Base-by-base conservation (phyloP, 129 eudicot species). In the Arctium lappa region DNA sequence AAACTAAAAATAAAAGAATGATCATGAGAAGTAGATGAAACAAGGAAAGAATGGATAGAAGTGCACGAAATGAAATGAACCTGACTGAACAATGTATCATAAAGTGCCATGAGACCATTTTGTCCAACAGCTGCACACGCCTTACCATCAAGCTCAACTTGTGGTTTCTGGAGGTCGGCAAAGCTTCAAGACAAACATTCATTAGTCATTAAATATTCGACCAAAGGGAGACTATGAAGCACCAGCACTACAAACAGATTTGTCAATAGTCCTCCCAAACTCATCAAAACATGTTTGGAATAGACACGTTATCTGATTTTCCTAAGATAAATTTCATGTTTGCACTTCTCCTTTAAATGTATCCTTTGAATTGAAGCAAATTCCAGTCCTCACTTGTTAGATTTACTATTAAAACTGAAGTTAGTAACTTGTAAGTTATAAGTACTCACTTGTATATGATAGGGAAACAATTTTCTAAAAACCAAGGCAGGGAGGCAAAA, bases 121-220 rank as follows among this genome's bases (percentile, higher is more conserved):
- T 94, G 97, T 33, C 98, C 98, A 84, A 94, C 97, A 42, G 98
- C 98, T 39, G 98, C 98, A 87, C 98, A 94, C 32, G 98, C 97
- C 88, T 94, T 94, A 16, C 98, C 98, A 75, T 92, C 97, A 82
- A 92, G 97, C 88, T 94, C 98, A 60, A 83, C 86, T 86, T 94
- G 97, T 50, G 98, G 98, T 71, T 92, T 94, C 74, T 92, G 98
- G 77, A 94, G 98, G 85, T 94, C 98, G 22, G 97, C 97, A 75
- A 94, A 94, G 78, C 98, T 94, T 82, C 86, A 86, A 80, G 40
- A 69, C 3, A 42, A 88, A 80, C 40, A 79, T 66, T 3, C 18
- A 79, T 44, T 36, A 77, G 33, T 82, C 40, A 79, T 65, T 30
- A 18, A 15, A 48, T 68, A 22, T 33, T 46, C 1, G 22, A 48